Base-by-base conservation (phyloP, 805 yeast species). In the Sporopachydermia lactativora region DNA sequence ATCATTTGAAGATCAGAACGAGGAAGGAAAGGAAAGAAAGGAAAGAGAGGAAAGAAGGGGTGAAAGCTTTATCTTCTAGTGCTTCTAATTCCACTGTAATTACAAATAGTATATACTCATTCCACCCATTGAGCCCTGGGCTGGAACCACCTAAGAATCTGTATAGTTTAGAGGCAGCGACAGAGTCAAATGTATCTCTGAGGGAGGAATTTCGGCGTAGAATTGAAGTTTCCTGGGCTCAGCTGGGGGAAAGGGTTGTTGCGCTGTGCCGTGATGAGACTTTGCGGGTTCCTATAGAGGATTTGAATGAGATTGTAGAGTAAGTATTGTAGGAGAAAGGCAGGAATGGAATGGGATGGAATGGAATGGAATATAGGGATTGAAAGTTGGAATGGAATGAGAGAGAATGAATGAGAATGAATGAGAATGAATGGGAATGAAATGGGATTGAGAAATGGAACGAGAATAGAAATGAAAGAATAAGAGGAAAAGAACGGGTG, bases 201-300 rank as follows among this genome's bases (percentile, higher is more conserved):
- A 24, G n/a, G 31, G 31, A 24, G 13, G 31, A 24, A 24, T 24
- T 24, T 24, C 8, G 31, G n/a, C 8, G 31, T 5, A 52, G 62
- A 24, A 65, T 71, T 3, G 73, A 68, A 43, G 69, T 68, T 17
- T 60, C 76, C 2, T 74, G 77, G 75, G 51, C 64, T 2, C 52
- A 70, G 4, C 54, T 76, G 1, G 56, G 65, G 5, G 52, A 63
- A 2, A 50, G 65, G 4, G 59, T 69, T 0, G 51, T 62, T 17
- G 71, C 77, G 1, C 45, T 76, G 5, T 76, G 75, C 48, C 52
- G 53, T 39, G 68, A 72, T n/a, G 72, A 66, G 19, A 57, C 60
- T 3, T 47, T 73, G 34, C 59, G 68, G 15, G 66, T 68, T 0
- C 75, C 80, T 0, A 65, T 75, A 2, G 82, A 76, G 46, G 79